A percentile compares a stretch with the other conserved stretches of the same genome.
phyloP scores from a whole-genome alignment of 371 early-diverging fungal genomes.

The Mucor sp. region DNA sequence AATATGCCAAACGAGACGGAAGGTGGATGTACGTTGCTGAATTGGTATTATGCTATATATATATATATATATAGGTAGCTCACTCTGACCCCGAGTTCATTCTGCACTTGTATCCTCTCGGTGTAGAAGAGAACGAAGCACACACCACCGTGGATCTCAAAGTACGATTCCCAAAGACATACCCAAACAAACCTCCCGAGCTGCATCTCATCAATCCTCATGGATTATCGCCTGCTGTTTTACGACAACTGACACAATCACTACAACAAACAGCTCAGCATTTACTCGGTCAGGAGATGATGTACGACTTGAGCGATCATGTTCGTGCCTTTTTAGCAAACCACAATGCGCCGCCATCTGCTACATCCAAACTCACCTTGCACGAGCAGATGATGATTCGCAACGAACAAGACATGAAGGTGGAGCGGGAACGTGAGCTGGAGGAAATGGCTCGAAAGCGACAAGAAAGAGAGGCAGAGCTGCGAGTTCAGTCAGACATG shows the following conservation, averaged over 20 bases:
- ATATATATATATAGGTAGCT: constrained; percentile 57
- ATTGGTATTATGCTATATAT: no score
- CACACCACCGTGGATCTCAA: constrained; percentile 59
- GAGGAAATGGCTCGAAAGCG: constrained; percentile 42
- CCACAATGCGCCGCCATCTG: constrained; percentile 60
- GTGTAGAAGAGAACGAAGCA: constrained; percentile 55
- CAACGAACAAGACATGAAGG: constrained; percentile 57
- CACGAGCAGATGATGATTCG: constrained; percentile 66
- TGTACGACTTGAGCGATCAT: constrained; percentile 69
- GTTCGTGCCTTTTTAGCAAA: constrained; percentile 67
- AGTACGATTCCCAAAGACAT: constrained; percentile 68
- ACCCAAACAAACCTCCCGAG: constrained; percentile 72
- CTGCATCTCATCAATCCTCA: constrained; percentile 55
- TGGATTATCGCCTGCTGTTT: constrained; percentile 57
- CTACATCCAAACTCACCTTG: constrained; percentile 55
- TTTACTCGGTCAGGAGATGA: constrained; percentile 73
- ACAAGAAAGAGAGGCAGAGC: constrained; percentile 47
- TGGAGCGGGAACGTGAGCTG: constrained; percentile 42
- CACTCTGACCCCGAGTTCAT: constrained; percentile 68
- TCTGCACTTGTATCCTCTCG: constrained; percentile 58
- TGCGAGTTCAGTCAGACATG: constrained; percentile 56
- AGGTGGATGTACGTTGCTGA: no score
- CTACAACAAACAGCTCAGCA: constrained; percentile 48
- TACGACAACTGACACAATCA: constrained; percentile 46
- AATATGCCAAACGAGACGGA: no score